Evolutionary conservation across 257 asterid species (phyloP).

Genomic region (Ilex asprella): DNA sequence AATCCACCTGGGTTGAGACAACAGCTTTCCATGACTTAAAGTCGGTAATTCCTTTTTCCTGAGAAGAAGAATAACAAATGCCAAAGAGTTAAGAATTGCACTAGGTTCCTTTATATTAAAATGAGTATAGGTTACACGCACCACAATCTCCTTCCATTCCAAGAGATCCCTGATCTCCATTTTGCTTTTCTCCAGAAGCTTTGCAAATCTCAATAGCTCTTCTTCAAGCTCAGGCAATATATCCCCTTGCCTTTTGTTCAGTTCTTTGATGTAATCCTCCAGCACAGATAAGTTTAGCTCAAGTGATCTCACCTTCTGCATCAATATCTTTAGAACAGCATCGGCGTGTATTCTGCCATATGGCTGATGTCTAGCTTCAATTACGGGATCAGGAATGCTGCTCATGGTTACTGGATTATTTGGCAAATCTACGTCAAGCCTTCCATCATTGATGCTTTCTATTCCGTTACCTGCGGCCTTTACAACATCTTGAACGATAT

Average conservation of each 20-base stretch:
- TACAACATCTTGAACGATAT: conserved; percentile 15
- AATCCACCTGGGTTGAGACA: conserved; percentile 46
- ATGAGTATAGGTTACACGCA: conserved; percentile 15
- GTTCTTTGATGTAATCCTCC: conserved; percentile 86
- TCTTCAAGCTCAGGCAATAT: conserved; percentile 70
- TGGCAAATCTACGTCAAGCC: conserved; percentile 25
- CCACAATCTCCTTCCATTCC: conserved; percentile 75
- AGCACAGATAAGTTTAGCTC: conserved; percentile 69
- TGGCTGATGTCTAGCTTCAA: conserved; percentile 46
- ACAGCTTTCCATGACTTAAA: conserved; percentile 67
- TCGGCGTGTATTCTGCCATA: conserved; percentile 78
- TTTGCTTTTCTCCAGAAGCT: conserved; percentile 60
- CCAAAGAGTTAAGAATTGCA: conserved; percentile 12
- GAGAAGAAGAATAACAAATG: conserved; percentile 9
- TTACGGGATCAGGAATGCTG: conserved; percentile 36
- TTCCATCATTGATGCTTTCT: conserved; percentile 38
- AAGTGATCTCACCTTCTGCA: conserved; percentile 85
- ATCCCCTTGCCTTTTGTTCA: conserved; percentile 60
- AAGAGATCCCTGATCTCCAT: conserved; percentile 63
- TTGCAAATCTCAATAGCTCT: conserved; percentile 50
- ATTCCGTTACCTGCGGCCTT: conserved; percentile 29
- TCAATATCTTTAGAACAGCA: conserved; percentile 77
- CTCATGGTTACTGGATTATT: conserved; percentile 27
- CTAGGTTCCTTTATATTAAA: background rate
- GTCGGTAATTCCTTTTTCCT: conserved; percentile 63